phyloP scores from a whole-genome alignment of 177 flowering plant genomes.

The Vitis hybrid region DNA sequence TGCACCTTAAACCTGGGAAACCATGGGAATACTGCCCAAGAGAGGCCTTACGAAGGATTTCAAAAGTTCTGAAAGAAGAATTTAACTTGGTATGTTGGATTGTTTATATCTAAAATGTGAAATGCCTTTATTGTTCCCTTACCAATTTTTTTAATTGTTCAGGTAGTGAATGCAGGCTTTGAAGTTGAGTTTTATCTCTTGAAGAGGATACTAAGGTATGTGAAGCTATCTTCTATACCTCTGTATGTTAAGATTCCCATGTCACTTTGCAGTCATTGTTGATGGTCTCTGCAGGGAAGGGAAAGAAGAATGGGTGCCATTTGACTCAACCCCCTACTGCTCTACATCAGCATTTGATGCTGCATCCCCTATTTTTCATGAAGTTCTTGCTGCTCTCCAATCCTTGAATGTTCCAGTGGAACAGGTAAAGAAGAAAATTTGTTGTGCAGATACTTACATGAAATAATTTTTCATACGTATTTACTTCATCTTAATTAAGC shows the following conservation, averaged over 20 bases:
- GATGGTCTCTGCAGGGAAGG: constrained; percentile 53
- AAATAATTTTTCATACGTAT: background rate
- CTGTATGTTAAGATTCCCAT: background rate
- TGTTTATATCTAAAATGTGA: background rate
- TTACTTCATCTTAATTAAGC: background rate
- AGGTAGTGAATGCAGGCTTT: constrained; percentile 93
- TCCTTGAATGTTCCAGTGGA: constrained; percentile 75
- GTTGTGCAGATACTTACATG: background rate
- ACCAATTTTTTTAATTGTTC: constrained; percentile 16
- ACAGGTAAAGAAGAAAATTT: constrained; percentile 57
- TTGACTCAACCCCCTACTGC: constrained; percentile 80
- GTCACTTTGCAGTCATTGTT: constrained; percentile 1
- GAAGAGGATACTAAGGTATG: constrained; percentile 57
- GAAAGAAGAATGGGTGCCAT: constrained; percentile 76
- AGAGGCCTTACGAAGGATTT: constrained; percentile 71
- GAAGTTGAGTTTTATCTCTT: constrained; percentile 89
- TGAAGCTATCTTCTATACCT: background rate
- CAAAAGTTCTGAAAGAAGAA: constrained; percentile 77
- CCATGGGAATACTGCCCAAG: constrained; percentile 98
- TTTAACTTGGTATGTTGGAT: constrained; percentile 74
- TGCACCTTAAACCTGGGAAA: constrained; percentile 79
- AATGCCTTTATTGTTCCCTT: constrained; percentile 6
- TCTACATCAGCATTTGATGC: constrained; percentile 83
- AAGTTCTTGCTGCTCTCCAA: constrained; percentile 51
- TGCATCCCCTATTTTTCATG: constrained; percentile 62